A percentile compares a stretch with the other conserved stretches of the same genome.
phyloP scores from a whole-genome alignment of 164 flowering plant species.

The Warburgia ugandensis region DNA sequence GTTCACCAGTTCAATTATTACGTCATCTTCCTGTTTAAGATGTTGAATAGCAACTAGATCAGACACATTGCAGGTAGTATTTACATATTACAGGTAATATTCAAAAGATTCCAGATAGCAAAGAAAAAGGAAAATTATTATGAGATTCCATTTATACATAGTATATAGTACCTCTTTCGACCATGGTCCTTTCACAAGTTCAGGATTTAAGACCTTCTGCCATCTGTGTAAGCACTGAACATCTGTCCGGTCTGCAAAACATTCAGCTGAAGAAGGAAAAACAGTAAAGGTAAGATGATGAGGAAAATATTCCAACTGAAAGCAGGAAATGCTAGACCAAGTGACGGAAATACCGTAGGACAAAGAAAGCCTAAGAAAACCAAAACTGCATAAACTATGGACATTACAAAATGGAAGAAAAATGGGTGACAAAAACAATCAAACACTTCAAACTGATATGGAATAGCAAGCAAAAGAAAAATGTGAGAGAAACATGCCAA shows the following conservation, averaged over 20 bases:
- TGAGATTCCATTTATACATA: background rate
- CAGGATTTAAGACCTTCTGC: slow-evolving; percentile 58
- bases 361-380: no score
- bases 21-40: slow-evolving; percentile 58
- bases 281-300: background rate
- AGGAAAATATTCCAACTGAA: background rate
- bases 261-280: slow-evolving; percentile 38
- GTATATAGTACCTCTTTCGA: slow-evolving; percentile 34
- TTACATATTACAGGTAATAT: no score
- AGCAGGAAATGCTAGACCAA: background rate
- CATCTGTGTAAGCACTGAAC: slow-evolving; percentile 54
- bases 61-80: no score
- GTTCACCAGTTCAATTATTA: slow-evolving; percentile 33
- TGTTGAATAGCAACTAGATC: no score
- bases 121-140: no score
- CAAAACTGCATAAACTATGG: no score
- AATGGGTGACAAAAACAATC: no score
- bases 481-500: no score
- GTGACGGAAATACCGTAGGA: background rate
- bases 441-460: no score
- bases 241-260: slow-evolving; percentile 47
- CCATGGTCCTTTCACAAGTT: slow-evolving; percentile 55
- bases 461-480: no score
- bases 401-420: no score
- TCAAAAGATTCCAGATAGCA: no score